A percentile compares a stretch with the other conserved stretches of the same genome.
phyloP scores from a whole-genome alignment of 2,329 filamentous ascomycete species.

The Penicillium rolfsii region DNA sequence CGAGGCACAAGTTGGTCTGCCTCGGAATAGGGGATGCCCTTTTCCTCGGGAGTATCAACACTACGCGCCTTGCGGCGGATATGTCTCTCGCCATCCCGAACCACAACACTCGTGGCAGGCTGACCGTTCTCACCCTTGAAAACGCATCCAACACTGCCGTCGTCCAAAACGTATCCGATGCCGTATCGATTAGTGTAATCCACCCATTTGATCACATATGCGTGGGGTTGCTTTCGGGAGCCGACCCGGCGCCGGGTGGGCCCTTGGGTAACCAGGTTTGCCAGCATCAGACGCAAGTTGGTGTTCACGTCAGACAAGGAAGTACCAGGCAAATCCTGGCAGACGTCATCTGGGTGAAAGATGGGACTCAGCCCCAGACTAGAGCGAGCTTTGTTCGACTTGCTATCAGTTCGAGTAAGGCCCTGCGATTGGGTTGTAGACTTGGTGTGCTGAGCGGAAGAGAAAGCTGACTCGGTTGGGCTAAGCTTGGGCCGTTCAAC shows the following conservation, averaged over 20 bases:
- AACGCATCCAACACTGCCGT: slow-evolving; percentile 55
- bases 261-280: slow-evolving; percentile 39
- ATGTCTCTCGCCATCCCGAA: slow-evolving; percentile 52
- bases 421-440: slow-evolving; percentile 23
- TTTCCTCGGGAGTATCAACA: slow-evolving; percentile 36
- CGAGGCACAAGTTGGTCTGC: slow-evolving; percentile 50
- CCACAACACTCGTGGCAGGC: slow-evolving; percentile 50
- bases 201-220: slow-evolving; percentile 57
- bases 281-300: slow-evolving; percentile 45
- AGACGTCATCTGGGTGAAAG: slow-evolving; percentile 44
- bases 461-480: slow-evolving; percentile 17
- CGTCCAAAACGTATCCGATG: slow-evolving; percentile 56
- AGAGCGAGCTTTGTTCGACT: slow-evolving; percentile 39
- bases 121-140: slow-evolving; percentile 52
- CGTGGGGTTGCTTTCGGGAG: slow-evolving; percentile 40
- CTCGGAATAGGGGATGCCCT: slow-evolving; percentile 42
- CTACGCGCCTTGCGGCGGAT: slow-evolving; percentile 50
- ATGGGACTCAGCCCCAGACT: slow-evolving; percentile 42
- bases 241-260: slow-evolving; percentile 37
- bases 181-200: slow-evolving; percentile 57
- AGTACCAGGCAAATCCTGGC: slow-evolving; percentile 43
- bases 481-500: slow-evolving; percentile 17
- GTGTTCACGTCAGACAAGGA: slow-evolving; percentile 45
- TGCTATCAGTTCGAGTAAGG: slow-evolving; percentile 34
- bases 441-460: slow-evolving; percentile 16